These are phyloP conservation scores for Kodamaea arcana DNA, from an alignment of 1,139 yeast genomes.

Conservation along the genomic window DNA sequence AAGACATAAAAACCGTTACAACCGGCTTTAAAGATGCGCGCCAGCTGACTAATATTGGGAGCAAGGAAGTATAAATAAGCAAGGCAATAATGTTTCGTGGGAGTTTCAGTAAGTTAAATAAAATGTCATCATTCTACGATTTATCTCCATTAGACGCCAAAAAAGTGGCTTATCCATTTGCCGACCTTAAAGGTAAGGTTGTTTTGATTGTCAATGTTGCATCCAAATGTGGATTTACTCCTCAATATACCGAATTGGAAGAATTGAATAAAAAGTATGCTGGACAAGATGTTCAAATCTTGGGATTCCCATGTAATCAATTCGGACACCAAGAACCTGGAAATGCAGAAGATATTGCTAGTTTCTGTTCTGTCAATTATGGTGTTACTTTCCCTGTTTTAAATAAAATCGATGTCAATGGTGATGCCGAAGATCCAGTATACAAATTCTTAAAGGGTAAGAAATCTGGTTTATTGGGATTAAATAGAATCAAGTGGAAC, in stretches of 20 bases:
- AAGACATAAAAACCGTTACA: no score
- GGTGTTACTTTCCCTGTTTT: constrained; percentile 82
- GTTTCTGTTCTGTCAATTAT: constrained; percentile 37
- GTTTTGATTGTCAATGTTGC: constrained; percentile 93
- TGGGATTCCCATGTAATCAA: constrained; percentile 88
- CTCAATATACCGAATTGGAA: constrained; percentile 77
- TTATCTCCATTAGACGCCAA: constrained; percentile 37
- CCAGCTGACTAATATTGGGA: not conserved
- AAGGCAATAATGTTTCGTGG: no score
- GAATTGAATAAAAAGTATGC: constrained; percentile 73
- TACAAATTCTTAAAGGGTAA: constrained; percentile 66
- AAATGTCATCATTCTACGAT: constrained; percentile 39
- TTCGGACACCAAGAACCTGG: constrained; percentile 54
- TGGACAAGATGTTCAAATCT: constrained; percentile 68
- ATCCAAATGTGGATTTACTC: constrained; percentile 84
- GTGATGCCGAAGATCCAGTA: constrained; percentile 74
- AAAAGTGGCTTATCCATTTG: constrained; percentile 43
- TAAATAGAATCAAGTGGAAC: constrained; percentile 48
- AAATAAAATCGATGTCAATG: constrained; percentile 87
- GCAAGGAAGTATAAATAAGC: no score
- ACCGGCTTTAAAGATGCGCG: no score
- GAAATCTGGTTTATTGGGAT: constrained; percentile 42
- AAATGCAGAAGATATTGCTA: constrained; percentile 34
- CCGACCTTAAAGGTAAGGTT: constrained; percentile 78
- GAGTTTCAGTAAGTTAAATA: not conserved